Evolutionary conservation across 2,329 filamentous ascomycete species (phyloP), one percentile per base, ranked within the genome.

Genomic region (Fusarium piperis): DNA sequence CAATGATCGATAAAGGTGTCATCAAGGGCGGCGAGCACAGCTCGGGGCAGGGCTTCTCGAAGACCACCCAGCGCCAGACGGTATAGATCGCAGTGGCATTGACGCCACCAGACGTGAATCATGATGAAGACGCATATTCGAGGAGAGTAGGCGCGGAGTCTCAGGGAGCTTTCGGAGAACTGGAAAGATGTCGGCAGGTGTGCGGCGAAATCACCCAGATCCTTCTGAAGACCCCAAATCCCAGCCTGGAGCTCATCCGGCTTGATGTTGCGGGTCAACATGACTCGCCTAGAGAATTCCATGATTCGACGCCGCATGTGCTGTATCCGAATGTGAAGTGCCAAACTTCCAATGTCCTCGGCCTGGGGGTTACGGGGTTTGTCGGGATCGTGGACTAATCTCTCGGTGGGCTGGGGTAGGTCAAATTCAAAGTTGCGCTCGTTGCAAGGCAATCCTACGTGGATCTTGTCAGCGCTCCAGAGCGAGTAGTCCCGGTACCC

Each of bases 71-170:
- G 80, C 3, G 84, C 86, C 8, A 89, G 80, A 2, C 87, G 85
- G 68, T 88, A 89, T 3, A 89, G 79, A 72, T 89, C 87, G 69
- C 87, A 87, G 71, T 89, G 84, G 64, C 87, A 89, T 67, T 89
- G 87, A 30, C 86, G 82, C 87, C 87, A 89, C 86, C 85, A 88
- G 10, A 89, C 81, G 68, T 89, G 87, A 11, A 89, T 89, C 87
- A 89, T 89, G 73, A 89, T 81, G 65, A 87, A 89, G 44, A 88
- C 86, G 66, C 87, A 88, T 6, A 90, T 82, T 4, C 88, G 82
- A 3, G 87, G 85, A 1, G 88, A 89, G 71, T 89, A 89, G 3
- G 87, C 86, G 7, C 88, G 84, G 26, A 89, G 79, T 15, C 87
- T 83, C 5, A 89, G 79, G 32, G 88, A 89, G 67, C 82, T 85